These are phyloP conservation scores for Yarrowia galli DNA, from an alignment of 1,139 yeast genomes.

Conservation along the genomic window DNA sequence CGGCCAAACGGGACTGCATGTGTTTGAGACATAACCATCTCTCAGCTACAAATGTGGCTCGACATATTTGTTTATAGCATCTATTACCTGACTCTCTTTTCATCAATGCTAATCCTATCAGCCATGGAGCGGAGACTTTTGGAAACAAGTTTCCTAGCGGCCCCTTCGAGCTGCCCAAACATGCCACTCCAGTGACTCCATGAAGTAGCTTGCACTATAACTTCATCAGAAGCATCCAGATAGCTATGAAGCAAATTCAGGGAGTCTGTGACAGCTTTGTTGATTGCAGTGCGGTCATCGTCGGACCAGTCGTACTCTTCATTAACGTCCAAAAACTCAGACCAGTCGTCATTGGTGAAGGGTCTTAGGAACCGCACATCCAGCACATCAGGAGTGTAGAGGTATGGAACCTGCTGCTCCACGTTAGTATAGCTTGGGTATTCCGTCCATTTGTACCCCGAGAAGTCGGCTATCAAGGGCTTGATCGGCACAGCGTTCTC, in stretches of 20 bases:
- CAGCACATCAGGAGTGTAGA: conserved; percentile 59
- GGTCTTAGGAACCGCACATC: conserved; percentile 54
- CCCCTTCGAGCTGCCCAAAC: conserved; percentile 12
- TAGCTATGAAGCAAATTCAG: conserved; percentile 10
- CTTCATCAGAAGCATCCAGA: conserved; percentile 23
- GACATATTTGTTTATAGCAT: neutral
- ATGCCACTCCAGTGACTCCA: conserved; percentile 12
- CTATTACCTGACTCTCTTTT: conserved; percentile 2
- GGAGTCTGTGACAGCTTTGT: conserved; percentile 38
- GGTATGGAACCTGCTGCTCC: conserved; percentile 64
- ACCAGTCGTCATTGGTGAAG: conserved; percentile 56
- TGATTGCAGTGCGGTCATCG: conserved; percentile 51
- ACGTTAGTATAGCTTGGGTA: conserved; percentile 44
- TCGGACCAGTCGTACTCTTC: conserved; percentile 58
- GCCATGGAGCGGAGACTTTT: conserved; percentile 9
- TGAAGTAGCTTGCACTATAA: conserved; percentile 13
- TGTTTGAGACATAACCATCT: neutral
- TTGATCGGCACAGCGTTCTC: conserved; percentile 56
- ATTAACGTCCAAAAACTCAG: conserved; percentile 57
- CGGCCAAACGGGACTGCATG: neutral
- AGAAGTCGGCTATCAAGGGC: conserved; percentile 69
- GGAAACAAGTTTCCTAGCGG: neutral
- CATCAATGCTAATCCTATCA: conserved; percentile 16
- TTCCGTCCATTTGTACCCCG: conserved; percentile 48
- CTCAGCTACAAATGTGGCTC: neutral